phyloP scores from a whole-genome alignment of 1,284 basidiomycete genomes.

The Pseudozyma tsukubaensis region DNA sequence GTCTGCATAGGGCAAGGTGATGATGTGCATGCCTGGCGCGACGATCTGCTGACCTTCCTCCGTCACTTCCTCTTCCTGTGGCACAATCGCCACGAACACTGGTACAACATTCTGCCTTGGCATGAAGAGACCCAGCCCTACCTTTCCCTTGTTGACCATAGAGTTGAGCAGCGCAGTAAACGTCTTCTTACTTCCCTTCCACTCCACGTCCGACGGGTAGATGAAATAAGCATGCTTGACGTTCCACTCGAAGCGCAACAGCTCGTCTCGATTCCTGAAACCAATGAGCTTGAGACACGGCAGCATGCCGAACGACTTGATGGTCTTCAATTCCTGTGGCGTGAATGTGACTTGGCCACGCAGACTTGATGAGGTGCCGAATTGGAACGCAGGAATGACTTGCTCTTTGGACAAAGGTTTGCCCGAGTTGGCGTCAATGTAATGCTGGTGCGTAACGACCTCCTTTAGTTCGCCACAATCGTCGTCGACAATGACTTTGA shows the following conservation, averaged over 20 bases:
- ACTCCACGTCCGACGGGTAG: constrained; percentile 90
- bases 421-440: constrained; percentile 78
- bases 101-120: constrained; percentile 81
- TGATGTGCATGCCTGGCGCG: constrained; percentile 91
- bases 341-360: constrained; percentile 81
- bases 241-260: constrained; percentile 84
- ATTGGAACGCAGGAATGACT: constrained; percentile 68
- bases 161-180: constrained; percentile 88
- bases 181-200: constrained; percentile 88
- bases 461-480: constrained; percentile 54
- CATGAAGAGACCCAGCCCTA: constrained; percentile 81
- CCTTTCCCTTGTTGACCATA: constrained; percentile 83
- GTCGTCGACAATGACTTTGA: constrained; percentile 60
- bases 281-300: constrained; percentile 86
- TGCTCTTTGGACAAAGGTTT: constrained; percentile 78
- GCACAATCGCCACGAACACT: constrained; percentile 84
- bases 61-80: constrained; percentile 79
- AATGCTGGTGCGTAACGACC: constrained; percentile 69
- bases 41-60: constrained; percentile 78
- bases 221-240: constrained; percentile 91
- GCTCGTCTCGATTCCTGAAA: constrained; percentile 76
- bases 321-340: constrained; percentile 82
- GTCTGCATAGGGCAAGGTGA: constrained; percentile 90
- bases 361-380: constrained; percentile 55
- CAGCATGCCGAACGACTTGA: constrained; percentile 72